phyloP scores from a whole-genome alignment of 2,329 filamentous ascomycete species.

The Sordariomycetes sp. region DNA sequence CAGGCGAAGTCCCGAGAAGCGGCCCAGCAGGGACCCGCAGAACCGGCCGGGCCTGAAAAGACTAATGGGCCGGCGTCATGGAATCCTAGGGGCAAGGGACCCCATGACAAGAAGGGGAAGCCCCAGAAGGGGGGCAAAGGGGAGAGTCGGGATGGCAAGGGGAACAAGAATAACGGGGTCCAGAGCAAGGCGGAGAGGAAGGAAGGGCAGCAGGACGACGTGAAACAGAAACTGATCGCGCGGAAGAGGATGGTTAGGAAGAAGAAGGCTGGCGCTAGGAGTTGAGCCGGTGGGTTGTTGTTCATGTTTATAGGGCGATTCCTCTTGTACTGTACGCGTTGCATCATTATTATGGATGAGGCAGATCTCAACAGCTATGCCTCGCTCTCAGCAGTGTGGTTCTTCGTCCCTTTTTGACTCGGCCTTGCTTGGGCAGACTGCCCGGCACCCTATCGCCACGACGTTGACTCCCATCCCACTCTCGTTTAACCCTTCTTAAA shows the following conservation, averaged over 20 bases:
- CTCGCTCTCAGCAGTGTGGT: not conserved
- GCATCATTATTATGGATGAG: not conserved
- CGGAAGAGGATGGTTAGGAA: slow-evolving; percentile 74
- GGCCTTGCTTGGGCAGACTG: not conserved
- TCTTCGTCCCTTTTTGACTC: not conserved
- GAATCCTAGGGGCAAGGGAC: not conserved
- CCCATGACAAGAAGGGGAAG: not conserved
- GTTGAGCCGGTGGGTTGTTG: slow-evolving; percentile 1
- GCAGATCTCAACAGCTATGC: not conserved
- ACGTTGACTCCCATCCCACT: not conserved
- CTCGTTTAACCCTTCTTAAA: slow-evolving; percentile 19
- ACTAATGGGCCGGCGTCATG: not conserved
- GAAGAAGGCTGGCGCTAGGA: slow-evolving; percentile 41
- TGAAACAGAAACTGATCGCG: slow-evolving; percentile 68
- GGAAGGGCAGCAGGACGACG: slow-evolving; percentile 34
- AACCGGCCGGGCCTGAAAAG: not conserved
- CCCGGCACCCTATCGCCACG: too few species aligned
- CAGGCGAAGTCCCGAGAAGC: slow-evolving; percentile 1
- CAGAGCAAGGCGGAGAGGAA: slow-evolving; percentile 17
- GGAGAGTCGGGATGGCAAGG: not conserved
- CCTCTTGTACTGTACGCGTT: not conserved
- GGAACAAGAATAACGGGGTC: slow-evolving; percentile 3
- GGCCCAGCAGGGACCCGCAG: not conserved
- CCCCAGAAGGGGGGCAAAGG: not conserved
- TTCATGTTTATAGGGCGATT: not conserved